Evolutionary conservation across 2,329 filamentous ascomycete species (phyloP).

Genomic region (Teratosphaeria viscida): DNA sequence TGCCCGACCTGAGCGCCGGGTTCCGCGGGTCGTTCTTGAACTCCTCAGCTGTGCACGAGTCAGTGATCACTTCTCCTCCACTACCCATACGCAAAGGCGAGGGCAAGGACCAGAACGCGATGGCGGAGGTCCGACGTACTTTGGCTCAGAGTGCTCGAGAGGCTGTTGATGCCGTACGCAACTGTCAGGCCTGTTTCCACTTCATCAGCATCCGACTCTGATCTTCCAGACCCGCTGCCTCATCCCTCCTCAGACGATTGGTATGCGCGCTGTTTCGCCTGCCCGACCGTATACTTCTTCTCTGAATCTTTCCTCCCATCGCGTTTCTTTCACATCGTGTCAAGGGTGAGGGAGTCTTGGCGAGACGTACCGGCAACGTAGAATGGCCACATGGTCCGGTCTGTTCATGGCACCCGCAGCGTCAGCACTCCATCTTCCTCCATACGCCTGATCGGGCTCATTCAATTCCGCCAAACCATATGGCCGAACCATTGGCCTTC

Average conservation of each 20-base stretch:
- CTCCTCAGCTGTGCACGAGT: slow-evolving; percentile 58
- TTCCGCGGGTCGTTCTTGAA: slow-evolving; percentile 97
- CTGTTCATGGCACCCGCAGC: slow-evolving; percentile 37
- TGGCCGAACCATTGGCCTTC: not conserved
- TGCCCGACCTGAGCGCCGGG: slow-evolving; percentile 40
- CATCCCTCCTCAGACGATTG: not conserved
- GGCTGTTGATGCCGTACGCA: slow-evolving; percentile 82
- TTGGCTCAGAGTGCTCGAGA: slow-evolving; percentile 64
- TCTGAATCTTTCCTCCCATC: not conserved
- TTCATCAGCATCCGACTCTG: not conserved
- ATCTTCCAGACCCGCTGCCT: not conserved
- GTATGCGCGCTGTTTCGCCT: not conserved
- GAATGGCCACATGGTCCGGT: slow-evolving; percentile 86
- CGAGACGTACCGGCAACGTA: slow-evolving; percentile 68
- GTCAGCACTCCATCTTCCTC: not conserved
- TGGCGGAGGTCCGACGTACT: slow-evolving; percentile 49
- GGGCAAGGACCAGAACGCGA: not conserved
- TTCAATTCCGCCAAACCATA: not conserved
- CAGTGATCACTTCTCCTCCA: not conserved
- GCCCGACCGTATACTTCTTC: not conserved
- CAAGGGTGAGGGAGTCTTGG: not conserved
- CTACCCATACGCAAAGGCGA: not conserved
- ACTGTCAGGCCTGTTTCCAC: slow-evolving; percentile 60
- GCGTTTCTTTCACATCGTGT: not conserved
- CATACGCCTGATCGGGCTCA: not conserved